Evolutionary conservation across 2,329 filamentous ascomycete genomes (phyloP).

Genomic region (Talaromyces sp.): DNA sequence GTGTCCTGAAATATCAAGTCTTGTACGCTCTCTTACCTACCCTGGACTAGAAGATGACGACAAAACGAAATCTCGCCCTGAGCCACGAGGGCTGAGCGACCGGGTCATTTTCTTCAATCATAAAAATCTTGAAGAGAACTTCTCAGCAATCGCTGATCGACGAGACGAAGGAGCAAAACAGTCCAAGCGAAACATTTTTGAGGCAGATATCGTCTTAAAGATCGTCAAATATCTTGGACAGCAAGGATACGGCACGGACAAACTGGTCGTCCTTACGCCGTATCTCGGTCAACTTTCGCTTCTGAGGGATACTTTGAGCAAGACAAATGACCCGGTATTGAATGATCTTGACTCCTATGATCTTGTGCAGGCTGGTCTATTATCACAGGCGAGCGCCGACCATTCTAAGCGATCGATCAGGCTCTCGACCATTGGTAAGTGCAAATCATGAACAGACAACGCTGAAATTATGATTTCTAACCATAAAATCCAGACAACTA

Average conservation of each 20-base stretch:
- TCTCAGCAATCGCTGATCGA: conserved; percentile 40
- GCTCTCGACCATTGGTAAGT: conserved; percentile 64
- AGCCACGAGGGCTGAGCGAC: conserved; percentile 52
- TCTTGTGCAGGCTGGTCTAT: conserved; percentile 55
- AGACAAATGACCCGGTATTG: conserved; percentile 58
- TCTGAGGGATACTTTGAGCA: conserved; percentile 47
- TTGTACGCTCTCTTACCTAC: conserved; percentile 56
- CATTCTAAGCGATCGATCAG: conserved; percentile 49
- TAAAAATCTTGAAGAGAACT: conserved; percentile 45
- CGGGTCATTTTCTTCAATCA: conserved; percentile 65
- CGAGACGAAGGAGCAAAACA: conserved; percentile 45
- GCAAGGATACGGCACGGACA: conserved; percentile 61
- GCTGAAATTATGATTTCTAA: background rate
- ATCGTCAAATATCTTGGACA: conserved; percentile 63
- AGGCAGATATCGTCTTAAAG: conserved; percentile 60
- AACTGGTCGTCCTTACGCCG: conserved; percentile 64
- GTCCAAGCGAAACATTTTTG: conserved; percentile 59
- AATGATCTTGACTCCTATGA: conserved; percentile 64
- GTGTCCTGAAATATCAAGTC: conserved; percentile 58
- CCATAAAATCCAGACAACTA: conserved; percentile 57
- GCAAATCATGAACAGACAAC: background rate
- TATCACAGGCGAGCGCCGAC: conserved; percentile 49
- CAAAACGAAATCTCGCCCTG: conserved; percentile 42
- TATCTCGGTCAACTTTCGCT: conserved; percentile 64
- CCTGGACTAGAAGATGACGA: conserved; percentile 53